Evolutionary conservation across 495 filamentous ascomycete species (phyloP), one percentile per base, ranked within the genome.

Genomic region (Amphirosellinia nigrospora): DNA sequence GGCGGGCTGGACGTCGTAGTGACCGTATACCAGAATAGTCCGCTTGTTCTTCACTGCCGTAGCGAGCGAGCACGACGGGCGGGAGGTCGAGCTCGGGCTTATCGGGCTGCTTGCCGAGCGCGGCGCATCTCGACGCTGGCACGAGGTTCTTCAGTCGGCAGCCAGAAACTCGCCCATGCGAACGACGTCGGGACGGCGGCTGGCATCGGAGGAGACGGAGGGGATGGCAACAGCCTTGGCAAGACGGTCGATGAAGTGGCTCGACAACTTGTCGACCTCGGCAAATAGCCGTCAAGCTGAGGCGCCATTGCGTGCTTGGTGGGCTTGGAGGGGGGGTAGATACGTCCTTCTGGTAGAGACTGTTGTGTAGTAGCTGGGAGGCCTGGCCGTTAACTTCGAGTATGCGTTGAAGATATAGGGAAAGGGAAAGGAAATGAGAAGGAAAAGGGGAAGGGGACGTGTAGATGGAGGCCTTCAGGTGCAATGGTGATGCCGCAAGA

Each of bases 1-100:
- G 46, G 96, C 96, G 4, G 96, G 96, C 81, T 99, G 96, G 19
- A 99, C 96, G 82, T 99, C 96, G 82, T 99, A 99, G 83, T 99
- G 96, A 38, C 96, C 96, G 73, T 99, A 99, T 30, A 99, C 92
- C 55, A 98, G 86, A 73, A 99, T 94, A 10, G 93, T 98, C 43
- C 92, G 89, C 88, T 98, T 98, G 75, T 88, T 92, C 80, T 91
- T 89, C 94, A 78, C 87, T 91, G 67, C 96, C 94, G 79, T 98
- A 97, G 26, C 96, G 90, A 53, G 91, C 94, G 71, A 98, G 86
- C 43, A 99, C 87, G 38, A 97, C 93, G 36, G 96, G 96, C 13
- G 96, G 96, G 13, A 99, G 89, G 32, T 97, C 89, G 72, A 99
- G 91, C 69, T 94, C 87, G 74, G 96, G 93, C 71, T 92, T 92